Evolutionary conservation across 2,329 filamentous ascomycete species (phyloP), one percentile per base, ranked within the genome.

Genomic region (Trichoderma cornu-damae): DNA sequence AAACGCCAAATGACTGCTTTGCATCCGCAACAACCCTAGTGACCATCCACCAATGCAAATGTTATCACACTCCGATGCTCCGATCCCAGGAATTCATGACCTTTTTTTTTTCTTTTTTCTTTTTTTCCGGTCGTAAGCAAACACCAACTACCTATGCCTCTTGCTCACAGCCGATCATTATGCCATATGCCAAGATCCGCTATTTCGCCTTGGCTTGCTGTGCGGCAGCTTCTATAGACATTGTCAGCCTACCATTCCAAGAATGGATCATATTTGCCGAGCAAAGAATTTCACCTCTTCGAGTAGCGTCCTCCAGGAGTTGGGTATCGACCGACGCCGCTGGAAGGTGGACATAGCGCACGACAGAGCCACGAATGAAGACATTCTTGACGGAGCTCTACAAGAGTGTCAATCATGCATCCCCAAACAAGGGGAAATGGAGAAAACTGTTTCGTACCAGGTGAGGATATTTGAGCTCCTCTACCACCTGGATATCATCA

Each of bases 391-490:
- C 91, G 16, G 90, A 84, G 72, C 81, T 84, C 80, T 83, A 53
- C 24, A 35, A 59, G 28, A 14, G 14, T 4, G 32, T 28, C 4
- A 48, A 56, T n/a, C 18, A 14, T n/a, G 24, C 11, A 14, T 11
- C 11, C 11, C 12, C 14, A 14, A 20, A 7, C 22, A n/a, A 4
- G 7, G n/a, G 14, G 26, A 51, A 11, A 24, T 4, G 18, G 32
- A 9, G 14, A 24, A n/a, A 32, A 11, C 26, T 8, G 26, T 22
- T n/a, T 69, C 78, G 53, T 68, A 93, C 89, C 73, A 99, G 75
- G 74, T 99, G 94, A 50, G 94, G 94, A 72, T 96, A 97, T 74
- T 92, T 91, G 69, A 94, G 77, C 76, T 97, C 90, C 64, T 99
- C 92, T 24, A 96, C 82, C 30, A 97, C 93, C 62, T 86, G 82